Percentiles rank a stretch among this genome's conserved stretches.
Evolutionary conservation across 1,139 yeast species (phyloP).

Genomic region (Taphrina deformans): DNA sequence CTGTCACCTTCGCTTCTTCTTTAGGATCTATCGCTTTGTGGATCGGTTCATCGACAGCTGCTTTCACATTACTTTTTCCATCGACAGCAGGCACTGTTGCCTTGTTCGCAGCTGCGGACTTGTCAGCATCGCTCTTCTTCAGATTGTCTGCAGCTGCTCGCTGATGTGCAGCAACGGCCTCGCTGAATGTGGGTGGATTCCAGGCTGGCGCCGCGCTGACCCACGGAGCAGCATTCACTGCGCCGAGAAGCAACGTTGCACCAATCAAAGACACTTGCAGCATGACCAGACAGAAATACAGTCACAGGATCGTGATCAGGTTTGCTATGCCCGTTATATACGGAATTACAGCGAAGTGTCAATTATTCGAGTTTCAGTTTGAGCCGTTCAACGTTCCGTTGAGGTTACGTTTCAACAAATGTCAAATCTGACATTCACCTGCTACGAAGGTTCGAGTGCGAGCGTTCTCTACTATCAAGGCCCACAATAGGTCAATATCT

Average conservation of each 20-base stretch:
- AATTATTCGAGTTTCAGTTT: neutral
- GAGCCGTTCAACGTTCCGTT: neutral
- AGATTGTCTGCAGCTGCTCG: slow-evolving; percentile 1
- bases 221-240: slow-evolving; percentile 10
- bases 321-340: neutral
- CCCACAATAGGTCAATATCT: too few species aligned
- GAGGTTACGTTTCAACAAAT: neutral
- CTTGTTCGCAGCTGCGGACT: neutral
- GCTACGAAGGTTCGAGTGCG: too few species aligned
- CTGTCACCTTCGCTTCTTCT: slow-evolving; percentile 1
- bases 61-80: neutral
- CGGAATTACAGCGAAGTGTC: neutral
- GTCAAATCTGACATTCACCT: too few species aligned
- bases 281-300: neutral
- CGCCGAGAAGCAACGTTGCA: neutral
- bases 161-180: slow-evolving; percentile 6
- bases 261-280: neutral
- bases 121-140: neutral
- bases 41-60: neutral
- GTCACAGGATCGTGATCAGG: too few species aligned
- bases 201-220: neutral
- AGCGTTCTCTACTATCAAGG: too few species aligned
- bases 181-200: neutral
- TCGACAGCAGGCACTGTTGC: neutral
- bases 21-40: neutral